A percentile compares a stretch with the other conserved stretches of the same genome.
These are phyloP conservation scores for Phlegmacium glaucopus DNA, from an alignment of 768 basidiomycete species.

Conservation along the genomic window DNA sequence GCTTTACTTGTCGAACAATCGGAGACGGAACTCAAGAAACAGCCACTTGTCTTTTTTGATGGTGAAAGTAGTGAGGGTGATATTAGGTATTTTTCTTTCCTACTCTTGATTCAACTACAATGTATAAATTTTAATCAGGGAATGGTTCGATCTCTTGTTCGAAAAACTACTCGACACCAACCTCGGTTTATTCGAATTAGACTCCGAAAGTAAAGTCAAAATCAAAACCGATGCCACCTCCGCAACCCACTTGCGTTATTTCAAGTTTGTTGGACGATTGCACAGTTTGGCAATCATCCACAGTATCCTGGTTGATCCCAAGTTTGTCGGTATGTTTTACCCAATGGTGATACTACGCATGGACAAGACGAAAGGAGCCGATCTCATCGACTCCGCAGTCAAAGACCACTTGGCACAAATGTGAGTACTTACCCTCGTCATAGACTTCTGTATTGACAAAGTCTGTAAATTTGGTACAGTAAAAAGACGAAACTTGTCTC, in stretches of 20 bases:
- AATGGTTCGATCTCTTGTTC: slow-evolving; percentile 81
- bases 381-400: slow-evolving; percentile 4
- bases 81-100: slow-evolving; percentile 27
- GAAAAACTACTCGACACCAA: slow-evolving; percentile 75
- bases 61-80: slow-evolving; percentile 71
- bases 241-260: slow-evolving; percentile 70
- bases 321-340: slow-evolving; percentile 18
- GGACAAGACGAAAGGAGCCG: background rate
- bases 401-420: slow-evolving; percentile 4
- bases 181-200: slow-evolving; percentile 65
- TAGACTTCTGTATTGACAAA: too few species aligned
- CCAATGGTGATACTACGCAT: slow-evolving; percentile 9
- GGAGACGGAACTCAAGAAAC: slow-evolving; percentile 61
- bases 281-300: slow-evolving; percentile 76
- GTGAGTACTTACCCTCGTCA: background rate
- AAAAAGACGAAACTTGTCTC: background rate
- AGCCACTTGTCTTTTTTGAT: slow-evolving; percentile 67
- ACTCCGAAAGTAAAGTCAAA: slow-evolving; percentile 58
- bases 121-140: slow-evolving; percentile 49
- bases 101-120: slow-evolving; percentile 2
- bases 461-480: too few species aligned
- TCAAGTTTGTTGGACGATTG: slow-evolving; percentile 73
- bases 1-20: slow-evolving; percentile 71
- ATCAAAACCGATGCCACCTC: slow-evolving; percentile 67
- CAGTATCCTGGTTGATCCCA: slow-evolving; percentile 29